Conservation (phyloP, 495 filamentous ascomycete genomes). For the Mycothermus thermophilus region DNA sequence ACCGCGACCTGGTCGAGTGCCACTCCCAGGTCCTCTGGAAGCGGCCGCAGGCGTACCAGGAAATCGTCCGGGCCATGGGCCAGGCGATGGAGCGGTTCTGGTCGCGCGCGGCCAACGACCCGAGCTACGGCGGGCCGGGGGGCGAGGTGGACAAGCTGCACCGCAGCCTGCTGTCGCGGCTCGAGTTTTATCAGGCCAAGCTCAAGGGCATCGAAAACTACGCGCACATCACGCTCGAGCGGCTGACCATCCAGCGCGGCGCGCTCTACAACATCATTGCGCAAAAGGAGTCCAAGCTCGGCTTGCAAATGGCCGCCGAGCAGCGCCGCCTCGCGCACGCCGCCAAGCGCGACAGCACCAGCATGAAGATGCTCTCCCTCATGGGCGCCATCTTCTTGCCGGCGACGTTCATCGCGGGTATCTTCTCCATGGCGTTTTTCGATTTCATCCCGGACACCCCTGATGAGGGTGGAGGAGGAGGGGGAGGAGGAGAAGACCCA, state of each 20-base stretch:
- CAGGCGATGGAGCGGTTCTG: constrained; percentile 31
- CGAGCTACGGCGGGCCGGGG: constrained; percentile 9
- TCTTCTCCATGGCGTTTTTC: constrained; percentile 46
- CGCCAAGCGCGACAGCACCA: constrained; percentile 40
- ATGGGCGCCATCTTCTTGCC: constrained; percentile 44
- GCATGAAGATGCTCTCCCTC: constrained; percentile 43
- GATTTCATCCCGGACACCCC: constrained; percentile 22
- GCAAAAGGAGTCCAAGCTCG: constrained; percentile 42
- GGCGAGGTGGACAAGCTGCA: constrained; percentile 26
- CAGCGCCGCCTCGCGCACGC: constrained; percentile 42
- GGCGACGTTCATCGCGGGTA: constrained; percentile 38
- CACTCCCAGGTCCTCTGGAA: constrained; percentile 45
- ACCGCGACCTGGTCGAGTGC: constrained; percentile 43
- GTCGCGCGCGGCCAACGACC: constrained; percentile 5
- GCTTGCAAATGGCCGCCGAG: constrained; percentile 42
- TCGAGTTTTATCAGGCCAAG: constrained; percentile 43
- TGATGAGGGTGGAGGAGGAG: constrained; percentile 1
- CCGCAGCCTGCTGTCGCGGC: constrained; percentile 27
- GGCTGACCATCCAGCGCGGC: constrained; percentile 38
- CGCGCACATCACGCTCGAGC: constrained; percentile 38
- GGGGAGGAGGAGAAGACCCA: too few relatives aligned
- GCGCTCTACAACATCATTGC: constrained; percentile 46
- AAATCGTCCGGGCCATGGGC: constrained; percentile 34
- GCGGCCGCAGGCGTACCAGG: constrained; percentile 41
- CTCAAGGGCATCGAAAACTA: constrained; percentile 44